Percentiles rank a stretch among this genome's conserved stretches.
phyloP scores from a whole-genome alignment of 2,329 filamentous ascomycete species.

The Boeremia lycopersici region DNA sequence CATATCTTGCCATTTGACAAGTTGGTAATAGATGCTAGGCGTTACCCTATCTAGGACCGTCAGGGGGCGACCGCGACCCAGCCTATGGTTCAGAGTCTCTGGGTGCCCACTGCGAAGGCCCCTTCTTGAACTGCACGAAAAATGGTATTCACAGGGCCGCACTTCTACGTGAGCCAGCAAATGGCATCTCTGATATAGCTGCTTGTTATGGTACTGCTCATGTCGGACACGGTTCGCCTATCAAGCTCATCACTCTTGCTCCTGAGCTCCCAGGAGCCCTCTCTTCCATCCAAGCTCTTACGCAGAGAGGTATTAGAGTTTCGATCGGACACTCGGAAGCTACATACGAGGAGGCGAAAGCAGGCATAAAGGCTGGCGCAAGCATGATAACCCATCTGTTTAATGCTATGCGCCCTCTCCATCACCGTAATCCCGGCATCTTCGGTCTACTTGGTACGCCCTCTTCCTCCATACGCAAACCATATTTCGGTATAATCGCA shows the following conservation, averaged over 20 bases:
- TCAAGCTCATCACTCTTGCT: constrained; percentile 85
- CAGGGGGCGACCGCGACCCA: constrained; percentile 64
- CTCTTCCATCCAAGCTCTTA: constrained; percentile 70
- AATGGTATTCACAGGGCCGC: constrained; percentile 84
- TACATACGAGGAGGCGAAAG: constrained; percentile 79
- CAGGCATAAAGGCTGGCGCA: constrained; percentile 74
- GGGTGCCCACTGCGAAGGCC: constrained; percentile 89
- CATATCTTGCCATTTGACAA: neutral
- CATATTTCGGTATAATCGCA: constrained; percentile 87
- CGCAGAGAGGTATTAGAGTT: constrained; percentile 70
- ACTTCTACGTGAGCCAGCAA: constrained; percentile 68
- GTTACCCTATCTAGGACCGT: constrained; percentile 78
- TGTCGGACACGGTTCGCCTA: constrained; percentile 55
- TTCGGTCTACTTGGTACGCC: constrained; percentile 77
- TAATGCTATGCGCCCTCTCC: constrained; percentile 90
- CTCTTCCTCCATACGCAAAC: constrained; percentile 53
- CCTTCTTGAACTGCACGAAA: constrained; percentile 81
- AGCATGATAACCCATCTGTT: constrained; percentile 93
- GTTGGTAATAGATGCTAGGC: constrained; percentile 51
- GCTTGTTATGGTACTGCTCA: constrained; percentile 76
- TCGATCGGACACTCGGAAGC: constrained; percentile 88
- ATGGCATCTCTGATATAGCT: constrained; percentile 69
- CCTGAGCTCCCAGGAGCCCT: constrained; percentile 77
- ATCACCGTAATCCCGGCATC: constrained; percentile 89
- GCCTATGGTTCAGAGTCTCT: constrained; percentile 81